Conservation (phyloP, 2,329 filamentous ascomycete species). For the Albophoma yamanashiensis region DNA sequence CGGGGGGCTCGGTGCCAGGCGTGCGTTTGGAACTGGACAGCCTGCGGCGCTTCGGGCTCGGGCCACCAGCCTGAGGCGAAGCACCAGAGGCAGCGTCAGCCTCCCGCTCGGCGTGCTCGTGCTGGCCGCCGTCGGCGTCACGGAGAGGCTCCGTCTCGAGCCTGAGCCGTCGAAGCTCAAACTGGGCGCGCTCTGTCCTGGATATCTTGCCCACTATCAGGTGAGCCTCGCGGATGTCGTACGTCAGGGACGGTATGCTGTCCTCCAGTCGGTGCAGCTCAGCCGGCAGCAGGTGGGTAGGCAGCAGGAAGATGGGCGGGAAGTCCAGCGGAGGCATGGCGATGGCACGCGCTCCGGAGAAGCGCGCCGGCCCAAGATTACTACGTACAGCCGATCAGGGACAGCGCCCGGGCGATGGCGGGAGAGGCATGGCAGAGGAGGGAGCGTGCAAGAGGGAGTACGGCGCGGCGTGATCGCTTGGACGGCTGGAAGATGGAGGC, state of each 20-base stretch:
- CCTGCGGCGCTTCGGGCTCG: slow-evolving; percentile 10
- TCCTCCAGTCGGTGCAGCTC: slow-evolving; percentile 55
- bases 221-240: slow-evolving; percentile 59
- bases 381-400: neutral
- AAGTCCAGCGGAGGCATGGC: slow-evolving; percentile 18
- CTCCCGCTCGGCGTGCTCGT: neutral
- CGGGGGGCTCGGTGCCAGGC: neutral
- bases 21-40: neutral
- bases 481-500: neutral
- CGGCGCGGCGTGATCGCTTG: neutral
- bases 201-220: slow-evolving; percentile 66
- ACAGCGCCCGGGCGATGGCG: neutral
- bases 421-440: neutral
- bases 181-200: slow-evolving; percentile 57
- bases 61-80: neutral
- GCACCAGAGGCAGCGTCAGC: neutral
- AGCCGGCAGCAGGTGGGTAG: slow-evolving; percentile 54
- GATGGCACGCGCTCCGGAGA: neutral
- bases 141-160: slow-evolving; percentile 40
- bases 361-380: neutral
- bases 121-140: neutral
- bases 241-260: slow-evolving; percentile 54
- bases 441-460: neutral
- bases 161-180: slow-evolving; percentile 64
- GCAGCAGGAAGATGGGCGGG: slow-evolving; percentile 63